Percentiles rank a stretch among this genome's conserved stretches.
Conservation (phyloP, 495 filamentous ascomycete species). For the Oleoguttula mirabilis region DNA sequence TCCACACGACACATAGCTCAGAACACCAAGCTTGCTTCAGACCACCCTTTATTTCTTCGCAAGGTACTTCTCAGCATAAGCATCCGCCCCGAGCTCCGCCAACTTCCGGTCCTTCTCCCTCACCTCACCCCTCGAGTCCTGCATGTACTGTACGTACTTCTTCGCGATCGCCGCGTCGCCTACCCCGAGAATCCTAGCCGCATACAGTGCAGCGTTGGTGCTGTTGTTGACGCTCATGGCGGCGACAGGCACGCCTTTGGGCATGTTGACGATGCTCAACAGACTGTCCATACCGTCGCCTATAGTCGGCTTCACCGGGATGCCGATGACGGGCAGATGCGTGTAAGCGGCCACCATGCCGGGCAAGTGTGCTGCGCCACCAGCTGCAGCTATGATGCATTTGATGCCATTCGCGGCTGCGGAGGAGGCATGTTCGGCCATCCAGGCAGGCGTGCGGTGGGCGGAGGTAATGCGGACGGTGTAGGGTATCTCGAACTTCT, state of each 20-base stretch:
- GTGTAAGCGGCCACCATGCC: conserved; percentile 85
- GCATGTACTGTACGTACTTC: conserved; percentile 55
- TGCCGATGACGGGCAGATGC: conserved; percentile 81
- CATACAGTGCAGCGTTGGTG: conserved; percentile 80
- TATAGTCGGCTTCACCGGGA: conserved; percentile 77
- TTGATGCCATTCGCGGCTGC: conserved; percentile 66
- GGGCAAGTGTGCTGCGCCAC: conserved; percentile 82
- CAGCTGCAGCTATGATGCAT: conserved; percentile 90
- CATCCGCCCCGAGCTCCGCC: conserved; percentile 54
- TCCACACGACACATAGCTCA: too few relatives aligned
- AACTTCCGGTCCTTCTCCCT: conserved; percentile 54
- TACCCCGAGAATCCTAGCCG: conserved; percentile 69
- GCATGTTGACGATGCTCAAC: conserved; percentile 90
- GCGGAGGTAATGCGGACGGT: conserved; percentile 81
- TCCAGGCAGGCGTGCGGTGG: conserved; percentile 76
- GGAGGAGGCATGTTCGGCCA: conserved; percentile 61
- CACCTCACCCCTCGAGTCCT: conserved; percentile 51
- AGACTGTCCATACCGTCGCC: conserved; percentile 84
- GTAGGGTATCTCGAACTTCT: conserved; percentile 62
- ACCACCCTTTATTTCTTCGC: too few relatives aligned
- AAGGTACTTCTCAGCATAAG: conserved; percentile 49
- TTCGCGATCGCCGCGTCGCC: conserved; percentile 46
- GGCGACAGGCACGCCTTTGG: conserved; percentile 60
- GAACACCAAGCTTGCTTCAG: too few relatives aligned
- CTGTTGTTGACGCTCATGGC: conserved; percentile 90